Evolutionary conservation across 1,284 basidiomycete species (phyloP).

Genomic region (Tranzscheliella williamsii): DNA sequence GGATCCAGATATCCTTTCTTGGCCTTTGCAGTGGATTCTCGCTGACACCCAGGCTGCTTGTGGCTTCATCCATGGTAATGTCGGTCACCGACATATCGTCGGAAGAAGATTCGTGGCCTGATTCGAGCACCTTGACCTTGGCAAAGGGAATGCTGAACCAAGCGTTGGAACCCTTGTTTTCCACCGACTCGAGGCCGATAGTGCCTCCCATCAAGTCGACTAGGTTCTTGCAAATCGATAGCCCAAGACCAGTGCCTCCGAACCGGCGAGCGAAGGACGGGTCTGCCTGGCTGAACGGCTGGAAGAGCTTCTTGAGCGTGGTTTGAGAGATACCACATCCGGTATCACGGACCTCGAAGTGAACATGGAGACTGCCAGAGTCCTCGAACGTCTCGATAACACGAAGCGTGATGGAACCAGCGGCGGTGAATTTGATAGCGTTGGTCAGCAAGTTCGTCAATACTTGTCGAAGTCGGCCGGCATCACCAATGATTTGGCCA

Average conservation of each 20-base stretch:
- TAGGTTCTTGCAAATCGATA: constrained; percentile 51
- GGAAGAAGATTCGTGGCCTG: constrained; percentile 22
- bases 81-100: constrained; percentile 17
- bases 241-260: constrained; percentile 55
- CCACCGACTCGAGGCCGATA: constrained; percentile 52
- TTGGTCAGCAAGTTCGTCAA: constrained; percentile 62
- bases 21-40: constrained; percentile 40
- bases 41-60: constrained; percentile 40
- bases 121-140: constrained; percentile 29
- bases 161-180: constrained; percentile 54
- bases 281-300: constrained; percentile 59
- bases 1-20: constrained; percentile 55
- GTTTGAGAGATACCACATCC: constrained; percentile 59
- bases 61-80: constrained; percentile 35
- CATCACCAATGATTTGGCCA: constrained; percentile 52
- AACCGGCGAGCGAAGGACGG: constrained; percentile 54
- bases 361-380: constrained; percentile 41
- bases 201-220: constrained; percentile 55
- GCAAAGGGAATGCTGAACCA: constrained; percentile 54
- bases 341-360: constrained; percentile 60
- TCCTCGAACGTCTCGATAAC: constrained; percentile 53
- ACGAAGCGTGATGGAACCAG: constrained; percentile 56
- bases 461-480: constrained; percentile 56
- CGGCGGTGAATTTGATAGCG: constrained; percentile 62
- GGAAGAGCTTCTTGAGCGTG: constrained; percentile 58